These are phyloP conservation scores for Albizia julibrissin DNA, from an alignment of 306 rosid genomes.

Conservation along the genomic window DNA sequence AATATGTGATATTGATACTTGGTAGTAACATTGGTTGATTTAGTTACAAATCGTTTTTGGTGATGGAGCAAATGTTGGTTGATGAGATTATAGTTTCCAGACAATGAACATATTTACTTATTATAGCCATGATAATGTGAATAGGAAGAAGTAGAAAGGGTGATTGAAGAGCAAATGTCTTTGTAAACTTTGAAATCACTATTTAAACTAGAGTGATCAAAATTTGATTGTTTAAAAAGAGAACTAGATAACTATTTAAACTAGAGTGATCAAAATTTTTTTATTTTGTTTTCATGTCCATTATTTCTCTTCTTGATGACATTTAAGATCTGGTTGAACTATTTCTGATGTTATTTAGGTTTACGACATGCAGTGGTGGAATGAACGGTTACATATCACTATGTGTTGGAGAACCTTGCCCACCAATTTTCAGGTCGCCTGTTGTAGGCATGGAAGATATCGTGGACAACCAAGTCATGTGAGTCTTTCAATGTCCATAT, in stretches of 20 bases:
- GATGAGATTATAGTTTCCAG: slow-evolving; percentile 30
- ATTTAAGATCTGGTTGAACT: slow-evolving; percentile 42
- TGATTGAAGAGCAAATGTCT: background rate
- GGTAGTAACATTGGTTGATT: background rate
- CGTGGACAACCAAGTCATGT: slow-evolving; percentile 95
- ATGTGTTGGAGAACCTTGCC: slow-evolving; percentile 93
- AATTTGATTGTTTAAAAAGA: too few relatives aligned
- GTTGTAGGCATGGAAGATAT: slow-evolving; percentile 86
- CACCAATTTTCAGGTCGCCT: slow-evolving; percentile 95
- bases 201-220: too few relatives aligned
- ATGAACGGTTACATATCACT: slow-evolving; percentile 95
- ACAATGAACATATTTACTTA: slow-evolving; percentile 33
- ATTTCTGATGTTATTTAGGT: slow-evolving; percentile 74
- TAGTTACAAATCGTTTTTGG: background rate
- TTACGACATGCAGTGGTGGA: slow-evolving; percentile 90
- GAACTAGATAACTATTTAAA: background rate
- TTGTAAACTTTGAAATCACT: background rate
- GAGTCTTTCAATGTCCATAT: slow-evolving; percentile 36
- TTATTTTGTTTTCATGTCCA: background rate
- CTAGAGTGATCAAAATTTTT: background rate
- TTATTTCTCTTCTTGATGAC: slow-evolving; percentile 9
- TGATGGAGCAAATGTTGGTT: slow-evolving; percentile 39
- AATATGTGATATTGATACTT: background rate
- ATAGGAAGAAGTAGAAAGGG: background rate
- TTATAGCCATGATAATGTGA: slow-evolving; percentile 26